Evolutionary conservation across 2,329 filamentous ascomycete species (phyloP), one percentile per base, ranked within the genome.

Genomic region (Sclerotinia minor): DNA sequence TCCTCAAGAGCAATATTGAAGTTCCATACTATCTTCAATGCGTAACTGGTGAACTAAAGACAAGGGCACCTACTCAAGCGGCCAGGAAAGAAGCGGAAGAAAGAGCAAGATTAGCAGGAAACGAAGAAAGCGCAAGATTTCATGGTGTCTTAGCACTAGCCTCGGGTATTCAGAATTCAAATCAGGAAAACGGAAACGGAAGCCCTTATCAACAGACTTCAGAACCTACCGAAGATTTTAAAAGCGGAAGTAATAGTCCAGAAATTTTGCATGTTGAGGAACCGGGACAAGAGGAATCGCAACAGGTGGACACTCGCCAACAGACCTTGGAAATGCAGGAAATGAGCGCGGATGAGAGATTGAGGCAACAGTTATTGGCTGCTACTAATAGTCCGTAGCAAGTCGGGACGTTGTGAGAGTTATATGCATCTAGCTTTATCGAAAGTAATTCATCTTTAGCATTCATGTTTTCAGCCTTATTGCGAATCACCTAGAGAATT

Each of bases 21-120:
- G 94, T 97, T 77, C 93, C 93, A 0, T 92, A 91, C 73, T 95
- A 95, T 73, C 80, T 97, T 29, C 89, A 94, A 75, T 91, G 91
- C 41, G 93, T 97, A 15, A 97, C 93, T 0, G 93, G 93, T 4
- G 93, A 97, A 79, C 81, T 97, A 49, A 94, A 95, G 79, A 96
- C 93, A 0, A 83, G 92, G 21, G 92, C 92, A 0, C 92, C 92
- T 0, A 89, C 87, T 1, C 88, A 90, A 76, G 88, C 88, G n/a
- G 87, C 87, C 0, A 81, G 87, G 29, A 89, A 89, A 71, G 88
- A 89, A 75, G 87, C 87, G 0, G 88, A 89, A 74, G 87, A 89
- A 77, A 83, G 85, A 58, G 85, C 85, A 3, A 82, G 84, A 49
- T 77, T 84, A 71, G 85, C 83, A 67, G 82, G 81, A n/a, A 84